Evolutionary conservation across 2,329 filamentous ascomycete species (phyloP).

Genomic region (Colletotrichum endophyticum): DNA sequence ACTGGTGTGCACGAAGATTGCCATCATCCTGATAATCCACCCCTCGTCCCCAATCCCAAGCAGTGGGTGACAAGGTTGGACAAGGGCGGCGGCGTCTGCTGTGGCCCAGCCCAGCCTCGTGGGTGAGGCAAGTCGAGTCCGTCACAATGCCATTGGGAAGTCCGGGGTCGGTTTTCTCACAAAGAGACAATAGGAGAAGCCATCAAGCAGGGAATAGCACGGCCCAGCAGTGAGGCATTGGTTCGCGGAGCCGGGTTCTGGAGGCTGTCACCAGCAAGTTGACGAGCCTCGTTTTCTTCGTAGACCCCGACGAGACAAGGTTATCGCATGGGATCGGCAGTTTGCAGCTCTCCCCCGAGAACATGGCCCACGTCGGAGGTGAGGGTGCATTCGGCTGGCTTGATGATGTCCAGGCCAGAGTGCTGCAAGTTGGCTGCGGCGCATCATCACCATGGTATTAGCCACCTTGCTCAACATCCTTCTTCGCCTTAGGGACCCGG

Average conservation of each 20-base stretch:
- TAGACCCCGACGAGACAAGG: neutral
- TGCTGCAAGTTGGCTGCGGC: neutral
- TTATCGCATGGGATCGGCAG: neutral
- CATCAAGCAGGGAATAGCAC: neutral
- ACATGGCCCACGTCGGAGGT: neutral
- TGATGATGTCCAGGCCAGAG: neutral
- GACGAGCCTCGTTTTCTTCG: constrained; percentile 2
- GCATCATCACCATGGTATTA: neutral
- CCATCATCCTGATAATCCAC: neutral
- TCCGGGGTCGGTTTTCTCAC: neutral
- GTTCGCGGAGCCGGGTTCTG: neutral
- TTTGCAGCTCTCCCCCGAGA: neutral
- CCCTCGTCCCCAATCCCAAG: neutral
- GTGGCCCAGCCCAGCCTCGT: neutral
- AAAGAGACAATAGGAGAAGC: neutral
- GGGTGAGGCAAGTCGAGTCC: neutral
- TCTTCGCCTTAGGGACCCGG: neutral
- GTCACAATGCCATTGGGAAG: neutral
- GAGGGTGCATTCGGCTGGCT: neutral
- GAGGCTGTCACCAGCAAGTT: neutral
- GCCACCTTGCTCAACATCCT: neutral
- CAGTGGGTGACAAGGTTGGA: neutral
- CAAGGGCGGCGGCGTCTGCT: neutral
- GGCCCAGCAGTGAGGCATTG: neutral
- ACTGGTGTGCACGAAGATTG: neutral